Conservation (phyloP, 1,139 yeast genomes). For the Geotrichum aggregatum region DNA sequence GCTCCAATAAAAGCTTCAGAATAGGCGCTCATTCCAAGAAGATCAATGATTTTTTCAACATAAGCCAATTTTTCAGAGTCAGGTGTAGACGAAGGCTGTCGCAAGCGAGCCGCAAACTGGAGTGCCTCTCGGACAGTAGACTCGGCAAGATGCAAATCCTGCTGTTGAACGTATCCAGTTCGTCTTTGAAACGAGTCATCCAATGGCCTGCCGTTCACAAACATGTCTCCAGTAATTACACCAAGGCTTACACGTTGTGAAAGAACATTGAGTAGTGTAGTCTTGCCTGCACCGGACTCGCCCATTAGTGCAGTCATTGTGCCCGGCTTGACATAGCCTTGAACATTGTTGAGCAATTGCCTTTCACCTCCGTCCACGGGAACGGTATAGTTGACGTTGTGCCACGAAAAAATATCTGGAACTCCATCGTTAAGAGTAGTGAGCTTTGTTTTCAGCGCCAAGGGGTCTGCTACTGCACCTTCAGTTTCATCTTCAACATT, state of each 20-base stretch:
- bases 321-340: conserved; percentile 62
- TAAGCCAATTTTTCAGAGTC: conserved; percentile 49
- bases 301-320: conserved; percentile 60
- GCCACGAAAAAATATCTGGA: conserved; percentile 48
- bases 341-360: conserved; percentile 50
- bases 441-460: conserved; percentile 40
- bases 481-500: conserved; percentile 41
- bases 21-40: conserved; percentile 53
- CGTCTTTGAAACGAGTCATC: conserved; percentile 53
- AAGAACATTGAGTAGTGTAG: conserved; percentile 54
- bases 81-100: conserved; percentile 49
- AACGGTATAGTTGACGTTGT: conserved; percentile 45
- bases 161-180: conserved; percentile 62
- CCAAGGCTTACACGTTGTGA: conserved; percentile 57
- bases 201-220: conserved; percentile 52
- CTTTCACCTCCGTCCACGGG: conserved; percentile 44
- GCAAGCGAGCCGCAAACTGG: conserved; percentile 54
- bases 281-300: conserved; percentile 64
- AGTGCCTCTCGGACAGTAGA: conserved; percentile 57
- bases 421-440: conserved; percentile 33
- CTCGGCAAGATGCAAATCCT: conserved; percentile 55
- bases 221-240: conserved; percentile 56
- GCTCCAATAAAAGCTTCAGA: conserved; percentile 63
- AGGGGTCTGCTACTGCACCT: conserved; percentile 45
- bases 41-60: conserved; percentile 52